A percentile compares a stretch with the other conserved stretches of the same genome.
Evolutionary conservation across 78 protist genomes (phyloP).

Genomic region (Anaeramoeba flamelloides): DNA sequence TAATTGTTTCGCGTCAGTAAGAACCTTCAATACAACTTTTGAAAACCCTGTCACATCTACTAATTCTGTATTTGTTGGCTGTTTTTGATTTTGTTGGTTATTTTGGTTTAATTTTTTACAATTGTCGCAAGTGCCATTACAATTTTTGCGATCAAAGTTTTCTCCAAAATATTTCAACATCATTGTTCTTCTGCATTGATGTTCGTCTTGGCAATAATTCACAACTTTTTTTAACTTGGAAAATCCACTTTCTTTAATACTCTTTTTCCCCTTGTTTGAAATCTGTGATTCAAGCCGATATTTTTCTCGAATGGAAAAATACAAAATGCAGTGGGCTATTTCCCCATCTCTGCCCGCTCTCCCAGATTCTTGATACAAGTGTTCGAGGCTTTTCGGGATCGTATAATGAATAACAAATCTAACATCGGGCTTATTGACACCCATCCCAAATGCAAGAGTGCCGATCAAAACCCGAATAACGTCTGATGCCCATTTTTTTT

Average conservation of each 20-base stretch:
- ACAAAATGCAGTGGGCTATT: conserved; percentile 42
- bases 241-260: not conserved
- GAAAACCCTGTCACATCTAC: too few relatives aligned
- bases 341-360: conserved; percentile 85
- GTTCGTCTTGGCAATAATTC: not conserved
- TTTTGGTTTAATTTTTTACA: conserved; percentile 9
- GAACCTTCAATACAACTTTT: too few relatives aligned
- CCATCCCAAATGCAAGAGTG: conserved; percentile 66
- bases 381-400: conserved; percentile 89
- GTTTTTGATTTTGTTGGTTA: not conserved
- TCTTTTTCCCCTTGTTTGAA: too few relatives aligned
- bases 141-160: conserved; percentile 1
- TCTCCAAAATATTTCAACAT: conserved; percentile 22
- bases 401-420: conserved; percentile 83
- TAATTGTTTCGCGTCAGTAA: too few relatives aligned
- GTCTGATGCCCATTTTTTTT: conserved; percentile 9
- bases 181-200: not conserved
- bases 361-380: conserved; percentile 82
- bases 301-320: conserved; percentile 36
- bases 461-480: conserved; percentile 28
- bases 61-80: not conserved
- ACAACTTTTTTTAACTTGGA: not conserved
- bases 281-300: not conserved
- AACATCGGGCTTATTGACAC: conserved; percentile 28
- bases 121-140: conserved; percentile 29